Evolutionary conservation across 2,329 filamentous ascomycete species (phyloP).

Genomic region (Fusarium buxicola): DNA sequence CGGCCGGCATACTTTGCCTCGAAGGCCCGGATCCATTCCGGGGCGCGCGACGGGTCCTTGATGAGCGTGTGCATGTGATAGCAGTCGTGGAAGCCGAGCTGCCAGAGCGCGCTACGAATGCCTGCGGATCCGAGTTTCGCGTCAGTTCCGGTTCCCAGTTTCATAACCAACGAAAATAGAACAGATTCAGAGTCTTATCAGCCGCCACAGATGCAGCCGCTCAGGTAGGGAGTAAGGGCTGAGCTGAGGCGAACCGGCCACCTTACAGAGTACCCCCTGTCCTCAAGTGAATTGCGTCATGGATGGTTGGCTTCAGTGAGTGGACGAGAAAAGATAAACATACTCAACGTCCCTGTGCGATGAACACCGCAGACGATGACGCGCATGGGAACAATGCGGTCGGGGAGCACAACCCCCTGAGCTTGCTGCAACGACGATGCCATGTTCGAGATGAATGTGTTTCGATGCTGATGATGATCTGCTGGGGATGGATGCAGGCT

Average conservation of each 20-base stretch:
- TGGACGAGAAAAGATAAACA: slow-evolving; percentile 20
- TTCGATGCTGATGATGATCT: slow-evolving; percentile 12
- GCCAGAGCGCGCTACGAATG: slow-evolving; percentile 49
- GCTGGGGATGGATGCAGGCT: background rate
- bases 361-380: slow-evolving; percentile 55
- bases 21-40: slow-evolving; percentile 49
- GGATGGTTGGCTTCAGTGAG: slow-evolving; percentile 1
- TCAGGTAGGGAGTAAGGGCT: background rate
- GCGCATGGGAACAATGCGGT: slow-evolving; percentile 53
- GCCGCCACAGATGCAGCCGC: background rate
- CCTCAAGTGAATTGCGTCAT: slow-evolving; percentile 1
- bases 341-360: slow-evolving; percentile 55
- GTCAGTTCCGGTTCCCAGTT: slow-evolving; percentile 13
- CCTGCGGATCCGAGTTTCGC: slow-evolving; percentile 39
- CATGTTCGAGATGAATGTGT: slow-evolving; percentile 29
- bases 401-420: slow-evolving; percentile 28
- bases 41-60: slow-evolving; percentile 41
- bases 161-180: background rate
- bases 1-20: slow-evolving; percentile 49
- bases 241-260: background rate
- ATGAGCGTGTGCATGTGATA: slow-evolving; percentile 52
- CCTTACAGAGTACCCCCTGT: background rate
- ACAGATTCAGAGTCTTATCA: slow-evolving; percentile 1
- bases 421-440: slow-evolving; percentile 15
- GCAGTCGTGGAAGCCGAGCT: slow-evolving; percentile 52